Evolutionary conservation across 225 moss, liverwort and hornwort genomes (phyloP), one percentile per base, ranked within the genome.

Genomic region (Pseudisothecium myosuroides): DNA sequence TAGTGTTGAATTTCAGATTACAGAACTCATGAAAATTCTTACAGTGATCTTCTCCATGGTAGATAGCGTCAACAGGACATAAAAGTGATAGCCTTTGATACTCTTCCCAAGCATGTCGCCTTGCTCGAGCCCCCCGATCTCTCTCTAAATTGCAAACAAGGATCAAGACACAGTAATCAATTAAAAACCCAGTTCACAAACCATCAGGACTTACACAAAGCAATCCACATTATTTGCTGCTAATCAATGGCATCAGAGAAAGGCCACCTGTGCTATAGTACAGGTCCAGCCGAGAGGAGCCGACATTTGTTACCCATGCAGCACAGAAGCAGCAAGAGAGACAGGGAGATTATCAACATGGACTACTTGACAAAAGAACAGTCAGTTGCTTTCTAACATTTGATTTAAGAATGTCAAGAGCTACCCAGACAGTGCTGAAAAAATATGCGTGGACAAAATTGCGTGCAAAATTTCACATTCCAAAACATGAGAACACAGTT

Each of bases 91-190:
- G 74, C 62, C 80, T 89, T 81, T 88, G 94, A 83, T 90, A 94
- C 86, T 94, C 93, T 83, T 88, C 90, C 94, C 93, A 94, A 55
- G 94, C 91, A 87, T 80, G 61, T 73, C 81, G 91, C 84, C 91
- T 93, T 87, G 89, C 77, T 90, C 87, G 92, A 83, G 88, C 64
- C 83, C 88, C 92, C 65, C 65, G 73, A 60, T 80, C 85, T 65
- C 78, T 86, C 83, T 87, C 94, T 93, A 83, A 71, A 87, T 87
- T 82, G 73, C 85, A 88, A 89, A 77, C 78, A 89, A 83, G 78
- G 62, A 89, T 80, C 83, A 79, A 77, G 49, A 73, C 77, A 85
- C 62, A 76, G 66, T 85, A 18, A 18, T 52, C 77, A 77, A 87
- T 88, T 56, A 76, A 58, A 86, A 86, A 83, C n/a, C 72, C 45